A percentile compares a stretch with the other conserved stretches of the same genome.
phyloP scores from a whole-genome alignment of 108 stramenopile species.

The Skeletonema tropicum region DNA sequence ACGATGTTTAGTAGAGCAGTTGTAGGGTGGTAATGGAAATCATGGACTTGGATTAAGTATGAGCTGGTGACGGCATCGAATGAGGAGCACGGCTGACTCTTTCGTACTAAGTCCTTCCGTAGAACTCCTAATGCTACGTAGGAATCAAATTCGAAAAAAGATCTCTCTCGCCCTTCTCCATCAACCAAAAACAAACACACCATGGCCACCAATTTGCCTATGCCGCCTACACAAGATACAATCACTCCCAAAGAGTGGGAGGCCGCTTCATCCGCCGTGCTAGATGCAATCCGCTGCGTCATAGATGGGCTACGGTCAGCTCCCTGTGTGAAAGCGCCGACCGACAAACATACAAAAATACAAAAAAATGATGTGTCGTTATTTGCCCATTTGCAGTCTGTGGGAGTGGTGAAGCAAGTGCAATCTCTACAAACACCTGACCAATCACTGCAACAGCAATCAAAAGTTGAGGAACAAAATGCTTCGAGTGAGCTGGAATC shows the following conservation, averaged over 20 bases:
- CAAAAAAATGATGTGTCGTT: constrained; percentile 21
- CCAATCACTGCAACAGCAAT: background rate
- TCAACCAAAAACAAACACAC: background rate
- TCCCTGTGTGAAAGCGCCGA: constrained; percentile 8
- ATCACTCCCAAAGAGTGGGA: constrained; percentile 33
- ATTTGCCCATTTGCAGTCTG: constrained; percentile 23
- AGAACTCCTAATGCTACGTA: no score
- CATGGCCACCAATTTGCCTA: background rate
- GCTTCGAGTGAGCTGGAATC: constrained; percentile 2
- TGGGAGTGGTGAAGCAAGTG: constrained; percentile 25
- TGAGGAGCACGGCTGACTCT: no score
- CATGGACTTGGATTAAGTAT: background rate
- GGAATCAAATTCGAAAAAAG: no score
- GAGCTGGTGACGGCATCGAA: no score
- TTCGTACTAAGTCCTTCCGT: no score
- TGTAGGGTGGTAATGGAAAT: background rate
- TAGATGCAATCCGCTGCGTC: constrained; percentile 34
- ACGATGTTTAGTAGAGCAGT: background rate
- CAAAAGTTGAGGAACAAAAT: background rate
- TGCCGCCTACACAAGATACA: background rate
- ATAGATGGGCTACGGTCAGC: constrained; percentile 41
- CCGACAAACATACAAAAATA: background rate
- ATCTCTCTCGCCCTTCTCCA: background rate
- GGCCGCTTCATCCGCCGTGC: constrained; percentile 18
- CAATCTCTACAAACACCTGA: background rate